Conservation (phyloP, 1,284 basidiomycete genomes). For the Ustilago vetiveriae region DNA sequence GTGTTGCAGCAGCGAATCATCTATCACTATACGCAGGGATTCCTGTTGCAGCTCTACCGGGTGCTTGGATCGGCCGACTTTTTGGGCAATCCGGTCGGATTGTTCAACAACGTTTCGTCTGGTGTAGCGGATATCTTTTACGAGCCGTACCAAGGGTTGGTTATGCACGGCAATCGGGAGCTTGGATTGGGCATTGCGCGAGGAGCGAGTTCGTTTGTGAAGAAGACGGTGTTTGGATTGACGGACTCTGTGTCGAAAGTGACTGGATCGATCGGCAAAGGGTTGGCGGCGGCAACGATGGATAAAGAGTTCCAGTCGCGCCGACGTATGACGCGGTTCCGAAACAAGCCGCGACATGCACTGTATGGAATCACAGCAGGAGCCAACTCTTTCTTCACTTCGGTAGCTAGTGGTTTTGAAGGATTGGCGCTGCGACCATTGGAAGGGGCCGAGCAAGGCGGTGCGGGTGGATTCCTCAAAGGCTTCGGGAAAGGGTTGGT, state of each 20-base stretch:
- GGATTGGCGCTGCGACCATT: constrained; percentile 95
- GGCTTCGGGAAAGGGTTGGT: constrained; percentile 96
- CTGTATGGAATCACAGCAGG: constrained; percentile 93
- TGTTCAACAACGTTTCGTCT: constrained; percentile 98
- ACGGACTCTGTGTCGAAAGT: constrained; percentile 97
- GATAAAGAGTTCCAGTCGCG: constrained; percentile 94
- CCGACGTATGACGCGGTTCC: constrained; percentile 84
- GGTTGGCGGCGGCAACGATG: constrained; percentile 93
- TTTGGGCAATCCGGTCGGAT: constrained; percentile 81
- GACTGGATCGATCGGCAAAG: constrained; percentile 96
- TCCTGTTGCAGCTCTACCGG: constrained; percentile 92
- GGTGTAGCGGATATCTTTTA: constrained; percentile 99
- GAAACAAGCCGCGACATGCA: constrained; percentile 95
- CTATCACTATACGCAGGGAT: constrained; percentile 93
- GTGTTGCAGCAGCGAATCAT: constrained; percentile 85
- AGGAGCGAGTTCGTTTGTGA: constrained; percentile 91
- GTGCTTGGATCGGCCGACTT: constrained; percentile 97
- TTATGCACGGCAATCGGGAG: constrained; percentile 96
- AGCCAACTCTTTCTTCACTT: constrained; percentile 90
- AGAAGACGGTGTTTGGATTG: constrained; percentile 97
- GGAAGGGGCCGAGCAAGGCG: constrained; percentile 93
- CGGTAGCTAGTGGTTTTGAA: constrained; percentile 93
- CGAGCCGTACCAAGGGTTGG: constrained; percentile 95
- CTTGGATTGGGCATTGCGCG: constrained; percentile 97
- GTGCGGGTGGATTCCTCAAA: constrained; percentile 95